A percentile compares a stretch with the other conserved stretches of the same genome.
These are phyloP conservation scores for Citrullus colocynthis DNA, from an alignment of 306 rosid genomes.

Conservation along the genomic window DNA sequence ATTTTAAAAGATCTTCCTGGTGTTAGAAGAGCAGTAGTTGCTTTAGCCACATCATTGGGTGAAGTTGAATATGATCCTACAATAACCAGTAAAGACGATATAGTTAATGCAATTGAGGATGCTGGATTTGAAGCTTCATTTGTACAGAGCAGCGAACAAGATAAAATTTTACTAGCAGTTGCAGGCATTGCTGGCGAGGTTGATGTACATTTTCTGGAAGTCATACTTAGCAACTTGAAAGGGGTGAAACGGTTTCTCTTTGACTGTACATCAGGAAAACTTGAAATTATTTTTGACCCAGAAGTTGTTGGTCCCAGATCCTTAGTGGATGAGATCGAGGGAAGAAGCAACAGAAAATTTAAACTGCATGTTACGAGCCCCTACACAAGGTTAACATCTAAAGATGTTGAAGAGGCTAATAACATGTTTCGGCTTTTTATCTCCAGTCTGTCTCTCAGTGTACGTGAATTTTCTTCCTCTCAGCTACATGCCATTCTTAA, in stretches of 20 bases:
- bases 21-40: constrained; percentile 78
- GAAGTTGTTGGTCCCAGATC: constrained; percentile 73
- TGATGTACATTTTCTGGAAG: constrained; percentile 56
- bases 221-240: constrained; percentile 43
- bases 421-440: constrained; percentile 64
- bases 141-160: constrained; percentile 80
- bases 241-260: constrained; percentile 59
- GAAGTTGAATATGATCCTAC: constrained; percentile 85
- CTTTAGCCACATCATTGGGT: constrained; percentile 83
- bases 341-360: constrained; percentile 52
- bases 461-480: constrained; percentile 30
- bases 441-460: constrained; percentile 80
- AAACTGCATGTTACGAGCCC: constrained; percentile 64
- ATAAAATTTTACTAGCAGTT: constrained; percentile 54
- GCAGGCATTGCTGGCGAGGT: constrained; percentile 46
- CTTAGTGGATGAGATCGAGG: constrained; percentile 69
- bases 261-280: constrained; percentile 42
- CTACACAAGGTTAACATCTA: constrained; percentile 68
- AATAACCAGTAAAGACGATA: constrained; percentile 60
- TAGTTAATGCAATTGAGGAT: constrained; percentile 83
- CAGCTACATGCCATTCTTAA: background rate
- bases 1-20: constrained; percentile 74
- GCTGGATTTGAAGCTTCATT: constrained; percentile 85
- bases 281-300: constrained; percentile 76
- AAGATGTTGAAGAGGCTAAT: constrained; percentile 52